A percentile compares a stretch with the other conserved stretches of the same genome.
Conservation (phyloP, 108 stramenopile genomes). For the Nitzschia sp. region DNA sequence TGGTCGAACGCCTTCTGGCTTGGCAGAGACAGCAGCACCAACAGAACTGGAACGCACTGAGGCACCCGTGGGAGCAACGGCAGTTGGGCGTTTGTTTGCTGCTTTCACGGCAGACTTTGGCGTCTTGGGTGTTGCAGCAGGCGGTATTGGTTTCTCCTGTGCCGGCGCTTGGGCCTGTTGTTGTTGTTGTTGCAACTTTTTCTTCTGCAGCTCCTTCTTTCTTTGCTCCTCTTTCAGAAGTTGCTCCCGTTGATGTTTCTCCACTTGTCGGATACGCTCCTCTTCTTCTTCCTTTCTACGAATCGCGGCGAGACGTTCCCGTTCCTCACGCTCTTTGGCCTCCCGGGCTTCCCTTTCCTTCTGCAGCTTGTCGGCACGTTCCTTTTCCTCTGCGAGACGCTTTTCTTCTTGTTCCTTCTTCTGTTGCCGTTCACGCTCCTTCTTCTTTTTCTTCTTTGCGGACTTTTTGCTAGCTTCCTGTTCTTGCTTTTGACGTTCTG, state of each 20-base stretch:
- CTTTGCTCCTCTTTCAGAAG: conserved; percentile 25
- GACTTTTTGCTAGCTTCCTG: conserved; percentile 70
- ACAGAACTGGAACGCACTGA: too few species aligned
- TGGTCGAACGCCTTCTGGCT: background rate
- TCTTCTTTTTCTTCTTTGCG: conserved; percentile 88
- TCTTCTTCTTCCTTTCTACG: conserved; percentile 49
- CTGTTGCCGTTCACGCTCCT: conserved; percentile 77
- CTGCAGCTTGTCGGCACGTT: conserved; percentile 49
- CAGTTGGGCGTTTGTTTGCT: too few species aligned
- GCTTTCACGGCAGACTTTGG: conserved; percentile 1
- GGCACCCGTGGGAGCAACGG: background rate
- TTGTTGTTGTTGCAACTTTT: conserved; percentile 1
- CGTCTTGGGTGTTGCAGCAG: conserved; percentile 1
- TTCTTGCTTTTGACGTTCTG: conserved; percentile 65
- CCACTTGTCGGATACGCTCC: conserved; percentile 19
- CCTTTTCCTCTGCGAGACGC: conserved; percentile 53
- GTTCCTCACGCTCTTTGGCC: conserved; percentile 47
- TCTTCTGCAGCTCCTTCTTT: conserved; percentile 22
- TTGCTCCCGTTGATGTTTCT: conserved; percentile 37
- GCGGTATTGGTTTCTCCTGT: conserved; percentile 4
- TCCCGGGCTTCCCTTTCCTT: conserved; percentile 48
- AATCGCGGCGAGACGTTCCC: conserved; percentile 23
- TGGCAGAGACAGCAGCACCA: background rate
- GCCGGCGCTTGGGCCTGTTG: background rate
- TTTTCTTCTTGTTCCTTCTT: conserved; percentile 75